Percentiles rank a stretch among this genome's conserved stretches.
Evolutionary conservation across 192 early-diverging fungal species (phyloP).

Genomic region (Dissophora globulifera): DNA sequence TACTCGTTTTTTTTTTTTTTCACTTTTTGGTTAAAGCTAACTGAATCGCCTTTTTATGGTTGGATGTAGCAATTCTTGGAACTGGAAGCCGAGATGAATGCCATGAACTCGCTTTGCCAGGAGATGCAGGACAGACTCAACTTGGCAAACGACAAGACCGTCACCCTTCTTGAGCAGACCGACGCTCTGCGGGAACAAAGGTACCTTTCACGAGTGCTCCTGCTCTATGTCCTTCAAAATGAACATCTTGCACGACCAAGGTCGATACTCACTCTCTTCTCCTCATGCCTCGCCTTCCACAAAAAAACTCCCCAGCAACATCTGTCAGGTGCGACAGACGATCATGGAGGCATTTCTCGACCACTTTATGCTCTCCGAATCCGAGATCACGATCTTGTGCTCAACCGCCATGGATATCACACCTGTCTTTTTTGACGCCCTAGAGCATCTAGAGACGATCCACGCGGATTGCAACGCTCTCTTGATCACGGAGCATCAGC

Average conservation of each 20-base stretch:
- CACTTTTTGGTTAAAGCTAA: too few relatives aligned
- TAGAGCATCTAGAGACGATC: conserved; percentile 74
- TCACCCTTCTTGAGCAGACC: conserved; percentile 72
- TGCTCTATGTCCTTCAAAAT: too few relatives aligned
- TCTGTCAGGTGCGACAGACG: conserved; percentile 62
- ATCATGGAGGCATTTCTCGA: conserved; percentile 75
- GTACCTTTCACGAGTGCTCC: too few relatives aligned
- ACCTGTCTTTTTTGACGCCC: conserved; percentile 74
- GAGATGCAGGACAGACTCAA: conserved; percentile 70
- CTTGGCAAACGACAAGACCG: conserved; percentile 66
- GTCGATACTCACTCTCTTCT: too few relatives aligned
- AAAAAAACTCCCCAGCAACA: too few relatives aligned
- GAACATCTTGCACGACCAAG: too few relatives aligned
- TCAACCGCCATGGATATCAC: conserved; percentile 62
- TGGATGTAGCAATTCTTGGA: conserved; percentile 61
- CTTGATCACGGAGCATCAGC: conserved; percentile 79
- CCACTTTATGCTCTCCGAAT: conserved; percentile 76
- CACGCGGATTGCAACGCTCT: conserved; percentile 77
- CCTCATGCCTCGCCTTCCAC: too few relatives aligned
- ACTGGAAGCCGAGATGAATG: conserved; percentile 68
- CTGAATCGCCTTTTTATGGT: too few relatives aligned
- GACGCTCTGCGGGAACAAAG: conserved; percentile 70
- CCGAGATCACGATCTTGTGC: conserved; percentile 69
- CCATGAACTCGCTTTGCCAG: conserved; percentile 66
- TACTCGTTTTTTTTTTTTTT: too few relatives aligned